phyloP scores from a whole-genome alignment of 2,329 filamentous ascomycete genomes.

The Coniochaeta pulveracea region DNA sequence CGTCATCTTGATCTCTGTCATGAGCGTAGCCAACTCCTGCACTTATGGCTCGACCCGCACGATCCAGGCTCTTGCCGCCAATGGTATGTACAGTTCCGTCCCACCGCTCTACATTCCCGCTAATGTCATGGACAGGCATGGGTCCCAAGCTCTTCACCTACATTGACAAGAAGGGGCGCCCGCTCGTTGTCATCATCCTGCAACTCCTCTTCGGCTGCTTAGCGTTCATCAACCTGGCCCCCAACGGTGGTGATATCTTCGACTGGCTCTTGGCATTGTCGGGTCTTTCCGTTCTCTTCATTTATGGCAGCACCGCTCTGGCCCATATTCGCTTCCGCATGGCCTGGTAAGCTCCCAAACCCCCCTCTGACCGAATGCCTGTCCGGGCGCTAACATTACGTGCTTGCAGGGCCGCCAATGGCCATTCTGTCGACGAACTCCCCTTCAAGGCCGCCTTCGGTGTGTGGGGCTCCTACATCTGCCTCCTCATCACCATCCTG shows the following conservation, averaged over 20 bases:
- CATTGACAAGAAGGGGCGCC: slow-evolving; percentile 45
- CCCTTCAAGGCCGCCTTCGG: slow-evolving; percentile 33
- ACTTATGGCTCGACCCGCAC: slow-evolving; percentile 32
- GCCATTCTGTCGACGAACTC: slow-evolving; percentile 20
- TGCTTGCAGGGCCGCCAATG: slow-evolving; percentile 5
- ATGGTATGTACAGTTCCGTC: slow-evolving; percentile 11
- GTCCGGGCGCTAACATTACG: slow-evolving; percentile 4
- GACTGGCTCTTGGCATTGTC: slow-evolving; percentile 55
- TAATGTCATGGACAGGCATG: slow-evolving; percentile 14
- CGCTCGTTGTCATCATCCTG: slow-evolving; percentile 35
- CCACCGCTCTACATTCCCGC: not conserved
- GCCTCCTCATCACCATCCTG: slow-evolving; percentile 50
- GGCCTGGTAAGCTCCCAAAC: slow-evolving; percentile 43
- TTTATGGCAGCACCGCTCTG: slow-evolving; percentile 54
- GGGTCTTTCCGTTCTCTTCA: slow-evolving; percentile 58
- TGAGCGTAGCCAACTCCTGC: slow-evolving; percentile 31
- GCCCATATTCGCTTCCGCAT: slow-evolving; percentile 49
- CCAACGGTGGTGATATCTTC: slow-evolving; percentile 32
- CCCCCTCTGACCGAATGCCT: slow-evolving; percentile 18
- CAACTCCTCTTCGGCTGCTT: slow-evolving; percentile 40
- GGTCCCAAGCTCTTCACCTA: slow-evolving; percentile 42
- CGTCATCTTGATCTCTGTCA: slow-evolving; percentile 30
- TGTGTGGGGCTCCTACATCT: slow-evolving; percentile 53
- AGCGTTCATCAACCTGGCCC: slow-evolving; percentile 36
- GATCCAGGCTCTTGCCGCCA: slow-evolving; percentile 27